These are phyloP conservation scores for Alternaria tenuissima DNA, from an alignment of 2,329 filamentous ascomycete genomes.

Conservation along the genomic window DNA sequence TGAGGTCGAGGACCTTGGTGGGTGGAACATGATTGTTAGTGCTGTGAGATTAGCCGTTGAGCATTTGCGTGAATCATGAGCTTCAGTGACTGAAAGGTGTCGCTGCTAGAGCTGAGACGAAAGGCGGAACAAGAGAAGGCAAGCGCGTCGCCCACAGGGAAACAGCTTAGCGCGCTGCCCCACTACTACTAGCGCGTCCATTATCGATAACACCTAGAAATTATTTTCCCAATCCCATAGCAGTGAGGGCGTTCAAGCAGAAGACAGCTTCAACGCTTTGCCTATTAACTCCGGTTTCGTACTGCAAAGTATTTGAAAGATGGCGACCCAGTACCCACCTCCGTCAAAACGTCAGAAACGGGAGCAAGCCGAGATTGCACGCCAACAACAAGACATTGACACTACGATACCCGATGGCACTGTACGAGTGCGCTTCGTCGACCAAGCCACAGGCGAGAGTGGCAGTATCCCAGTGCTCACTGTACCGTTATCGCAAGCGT, in stretches of 20 bases:
- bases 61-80: constrained; percentile 16
- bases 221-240: constrained; percentile 20
- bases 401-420: constrained; percentile 73
- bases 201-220: constrained; percentile 38
- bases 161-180: constrained; percentile 26
- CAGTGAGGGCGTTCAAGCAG: constrained; percentile 3
- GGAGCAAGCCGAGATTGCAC: constrained; percentile 74
- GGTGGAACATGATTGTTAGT: constrained; percentile 40
- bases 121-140: background rate
- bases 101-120: constrained; percentile 1
- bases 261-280: background rate
- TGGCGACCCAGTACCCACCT: constrained; percentile 84
- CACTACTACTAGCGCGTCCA: constrained; percentile 26
- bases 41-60: constrained; percentile 29
- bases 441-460: constrained; percentile 74
- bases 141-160: constrained; percentile 17
- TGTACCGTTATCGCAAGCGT: constrained; percentile 84
- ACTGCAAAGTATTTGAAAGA: constrained; percentile 48
- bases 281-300: background rate
- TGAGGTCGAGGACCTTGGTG: constrained; percentile 37
- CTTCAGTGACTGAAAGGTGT: background rate
- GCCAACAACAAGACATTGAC: constrained; percentile 77
- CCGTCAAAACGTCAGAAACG: constrained; percentile 87
- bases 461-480: constrained; percentile 73
- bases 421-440: constrained; percentile 86